These are phyloP conservation scores for Alternaria sp. DNA, from an alignment of 2,329 filamentous ascomycete genomes.

Conservation along the genomic window DNA sequence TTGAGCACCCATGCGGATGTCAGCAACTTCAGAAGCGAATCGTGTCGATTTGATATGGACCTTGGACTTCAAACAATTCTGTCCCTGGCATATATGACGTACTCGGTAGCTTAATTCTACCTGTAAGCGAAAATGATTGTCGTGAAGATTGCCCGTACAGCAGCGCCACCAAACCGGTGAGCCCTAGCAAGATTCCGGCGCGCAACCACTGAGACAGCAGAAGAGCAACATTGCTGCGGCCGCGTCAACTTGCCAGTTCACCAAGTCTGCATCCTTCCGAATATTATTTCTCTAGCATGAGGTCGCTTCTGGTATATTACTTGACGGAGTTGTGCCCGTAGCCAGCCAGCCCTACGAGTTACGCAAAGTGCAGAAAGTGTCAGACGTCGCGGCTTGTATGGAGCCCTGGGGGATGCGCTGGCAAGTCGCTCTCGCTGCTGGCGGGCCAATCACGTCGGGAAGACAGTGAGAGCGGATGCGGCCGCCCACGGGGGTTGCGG, in stretches of 20 bases:
- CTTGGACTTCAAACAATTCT: background rate
- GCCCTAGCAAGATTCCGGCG: background rate
- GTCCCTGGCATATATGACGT: background rate
- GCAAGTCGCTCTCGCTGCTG: conserved; percentile 18
- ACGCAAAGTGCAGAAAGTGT: background rate
- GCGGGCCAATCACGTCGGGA: conserved; percentile 21
- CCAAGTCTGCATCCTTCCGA: conserved; percentile 4
- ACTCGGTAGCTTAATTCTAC: background rate
- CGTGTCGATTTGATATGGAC: background rate
- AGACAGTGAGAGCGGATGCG: conserved; percentile 11
- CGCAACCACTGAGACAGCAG: conserved; percentile 1
- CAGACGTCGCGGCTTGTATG: conserved; percentile 13
- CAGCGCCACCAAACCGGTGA: conserved; percentile 16
- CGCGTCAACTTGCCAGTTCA: conserved; percentile 27
- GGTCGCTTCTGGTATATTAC: conserved; percentile 9
- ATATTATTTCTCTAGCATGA: background rate
- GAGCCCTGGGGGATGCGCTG: conserved; percentile 32
- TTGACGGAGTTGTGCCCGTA: conserved; percentile 13
- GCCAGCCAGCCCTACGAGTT: conserved; percentile 19
- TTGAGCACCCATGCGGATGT: background rate
- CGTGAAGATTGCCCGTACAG: background rate
- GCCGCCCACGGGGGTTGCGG: conserved; percentile 16
- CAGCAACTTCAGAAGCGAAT: background rate
- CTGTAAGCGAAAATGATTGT: background rate
- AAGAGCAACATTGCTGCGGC: background rate